These are phyloP conservation scores for Codiaeum variegatum DNA, from an alignment of 441 rosid genomes.

Conservation along the genomic window DNA sequence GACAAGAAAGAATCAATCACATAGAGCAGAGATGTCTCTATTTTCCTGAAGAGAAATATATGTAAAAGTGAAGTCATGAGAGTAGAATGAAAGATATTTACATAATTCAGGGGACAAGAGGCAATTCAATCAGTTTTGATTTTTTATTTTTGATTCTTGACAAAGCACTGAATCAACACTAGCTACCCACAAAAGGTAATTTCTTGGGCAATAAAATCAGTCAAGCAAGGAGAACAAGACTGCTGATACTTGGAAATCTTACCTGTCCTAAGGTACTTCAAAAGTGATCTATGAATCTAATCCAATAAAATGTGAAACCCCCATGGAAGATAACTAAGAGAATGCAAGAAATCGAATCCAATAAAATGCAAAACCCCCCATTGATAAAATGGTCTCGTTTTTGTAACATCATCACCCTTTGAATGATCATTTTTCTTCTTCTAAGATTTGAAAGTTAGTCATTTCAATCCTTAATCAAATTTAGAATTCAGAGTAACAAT, in stretches of 20 bases:
- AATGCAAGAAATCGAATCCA: background rate
- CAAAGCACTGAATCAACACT: background rate
- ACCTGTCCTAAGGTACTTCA: background rate
- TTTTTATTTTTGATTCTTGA: background rate
- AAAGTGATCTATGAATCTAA: background rate
- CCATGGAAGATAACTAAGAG: background rate
- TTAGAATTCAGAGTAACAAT: background rate
- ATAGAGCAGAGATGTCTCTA: background rate
- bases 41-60: background rate
- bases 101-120: background rate
- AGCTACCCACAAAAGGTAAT: background rate
- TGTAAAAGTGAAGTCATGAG: background rate
- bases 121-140: background rate
- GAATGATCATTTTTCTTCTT: background rate
- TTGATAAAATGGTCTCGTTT: no score
- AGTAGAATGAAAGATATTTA: background rate
- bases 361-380: no score
- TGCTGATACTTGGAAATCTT: background rate
- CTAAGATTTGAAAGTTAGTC: background rate
- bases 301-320: background rate
- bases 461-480: background rate
- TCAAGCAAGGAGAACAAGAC: background rate
- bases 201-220: background rate
- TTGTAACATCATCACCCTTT: background rate
- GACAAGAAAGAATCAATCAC: constrained; percentile 1